phyloP scores from a whole-genome alignment of 495 filamentous ascomycete species.

The Cercophora scortea region DNA sequence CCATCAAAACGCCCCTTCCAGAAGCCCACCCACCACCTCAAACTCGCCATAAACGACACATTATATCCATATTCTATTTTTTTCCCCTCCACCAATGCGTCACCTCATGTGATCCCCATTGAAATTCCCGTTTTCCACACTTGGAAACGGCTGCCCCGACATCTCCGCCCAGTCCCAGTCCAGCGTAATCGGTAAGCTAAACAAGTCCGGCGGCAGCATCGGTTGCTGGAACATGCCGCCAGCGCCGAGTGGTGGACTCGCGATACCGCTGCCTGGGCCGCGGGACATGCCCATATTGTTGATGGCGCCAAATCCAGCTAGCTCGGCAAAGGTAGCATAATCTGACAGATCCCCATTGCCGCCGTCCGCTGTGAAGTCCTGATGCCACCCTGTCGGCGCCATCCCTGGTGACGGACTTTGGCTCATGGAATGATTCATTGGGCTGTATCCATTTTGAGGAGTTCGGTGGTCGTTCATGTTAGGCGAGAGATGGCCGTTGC shows the following conservation, averaged over 20 bases:
- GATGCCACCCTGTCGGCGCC: conserved; percentile 22
- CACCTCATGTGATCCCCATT: background rate
- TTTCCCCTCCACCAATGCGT: too few relatives aligned
- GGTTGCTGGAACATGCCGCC: conserved; percentile 59
- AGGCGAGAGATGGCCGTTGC: conserved; percentile 30
- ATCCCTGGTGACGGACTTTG: conserved; percentile 22
- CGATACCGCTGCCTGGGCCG: conserved; percentile 24
- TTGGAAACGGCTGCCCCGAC: conserved; percentile 44
- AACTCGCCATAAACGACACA: too few relatives aligned
- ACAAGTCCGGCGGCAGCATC: conserved; percentile 93
- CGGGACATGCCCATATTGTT: background rate
- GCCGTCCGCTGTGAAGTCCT: conserved; percentile 14
- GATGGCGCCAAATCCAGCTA: conserved; percentile 32
- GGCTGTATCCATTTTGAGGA: conserved; percentile 24
- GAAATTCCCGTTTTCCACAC: conserved; percentile 45
- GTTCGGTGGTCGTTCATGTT: conserved; percentile 31
- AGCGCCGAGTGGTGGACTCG: conserved; percentile 28
- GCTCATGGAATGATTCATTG: conserved; percentile 26
- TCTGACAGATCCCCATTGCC: conserved; percentile 18
- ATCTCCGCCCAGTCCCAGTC: conserved; percentile 99
- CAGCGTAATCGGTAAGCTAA: conserved; percentile 91
- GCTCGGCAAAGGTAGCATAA: conserved; percentile 40
- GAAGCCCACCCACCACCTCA: too few relatives aligned
- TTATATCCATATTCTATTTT: too few relatives aligned
- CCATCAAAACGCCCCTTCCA: too few relatives aligned